Base-by-base conservation (phyloP, 1,284 basidiomycete genomes). In the Puccinia novopanici region DNA sequence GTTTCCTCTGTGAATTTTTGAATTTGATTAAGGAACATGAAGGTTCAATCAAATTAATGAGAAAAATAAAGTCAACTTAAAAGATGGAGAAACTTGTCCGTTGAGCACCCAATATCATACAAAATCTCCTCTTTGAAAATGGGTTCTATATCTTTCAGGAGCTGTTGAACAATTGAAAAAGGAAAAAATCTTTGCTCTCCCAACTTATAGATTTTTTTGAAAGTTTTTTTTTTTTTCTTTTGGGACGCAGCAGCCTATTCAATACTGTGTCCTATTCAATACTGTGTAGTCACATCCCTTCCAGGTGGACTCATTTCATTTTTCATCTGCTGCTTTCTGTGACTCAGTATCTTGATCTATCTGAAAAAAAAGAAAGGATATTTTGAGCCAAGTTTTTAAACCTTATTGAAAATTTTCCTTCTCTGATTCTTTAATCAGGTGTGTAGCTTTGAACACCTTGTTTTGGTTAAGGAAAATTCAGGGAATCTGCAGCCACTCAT, bases 251-350 rank as follows among this genome's bases (percentile, higher is more conserved):
- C 42, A 63, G 4, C 73, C 73, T 30, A 75, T 27, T n/a, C n/a
- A n/a, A n/a, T n/a, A n/a, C n/a, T n/a, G n/a, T n/a, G n/a, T n/a
- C n/a, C n/a, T n/a, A n/a, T n/a, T 40, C 19, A 75, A 17, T 30
- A 57, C 73, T 22, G 73, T 63, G 22, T 75, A 24, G 34, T 75
- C 42, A 65, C 57, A 63, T 19, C 57, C 57, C 12, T 75, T 75
- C 57, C 57, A 75, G 8, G 73, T 63, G 8, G 45, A 75, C 27
- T 59, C 27, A 15, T 75, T 75, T 4, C 57, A 1, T 27, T 50
- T 75, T 19, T 75, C n/a, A n/a, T n/a, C n/a, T n/a, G n/a, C n/a
- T n/a, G n/a, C n/a, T n/a, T n/a, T n/a, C n/a, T n/a, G n/a, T 45
- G 68, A 27, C 10, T 71, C 27, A 17, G 68, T 34, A 71, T 27